Evolutionary conservation across 108 stramenopile species (phyloP).

Genomic region (Mediolabrus comicus): DNA sequence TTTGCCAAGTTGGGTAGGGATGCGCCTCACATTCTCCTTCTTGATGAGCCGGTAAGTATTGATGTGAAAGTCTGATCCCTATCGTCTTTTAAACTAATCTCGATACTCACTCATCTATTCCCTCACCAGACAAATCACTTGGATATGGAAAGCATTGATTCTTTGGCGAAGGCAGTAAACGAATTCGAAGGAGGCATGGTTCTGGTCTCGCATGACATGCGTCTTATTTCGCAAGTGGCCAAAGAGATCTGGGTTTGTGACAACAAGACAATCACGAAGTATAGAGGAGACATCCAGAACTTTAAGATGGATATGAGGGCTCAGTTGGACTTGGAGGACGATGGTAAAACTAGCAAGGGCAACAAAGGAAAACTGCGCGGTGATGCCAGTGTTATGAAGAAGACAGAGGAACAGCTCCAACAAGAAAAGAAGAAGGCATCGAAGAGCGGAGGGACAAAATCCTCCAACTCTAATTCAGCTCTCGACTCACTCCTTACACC

Average conservation of each 20-base stretch:
- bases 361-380: conserved; percentile 61
- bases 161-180: conserved; percentile 96
- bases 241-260: conserved; percentile 99
- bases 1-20: conserved; percentile 95
- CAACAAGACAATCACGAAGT: conserved; percentile 84
- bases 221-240: conserved; percentile 95
- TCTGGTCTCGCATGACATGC: conserved; percentile 98
- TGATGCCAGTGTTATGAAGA: conserved; percentile 74
- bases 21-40: conserved; percentile 92
- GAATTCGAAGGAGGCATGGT: conserved; percentile 96
- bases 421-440: conserved; percentile 28
- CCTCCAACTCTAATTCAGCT: conserved; percentile 6
- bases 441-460: conserved; percentile 11
- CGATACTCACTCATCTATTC: conserved; percentile 12
- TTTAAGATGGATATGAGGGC: conserved; percentile 93
- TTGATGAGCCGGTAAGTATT: conserved; percentile 75
- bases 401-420: conserved; percentile 46
- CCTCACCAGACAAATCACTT: conserved; percentile 74
- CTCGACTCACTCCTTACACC: conserved; percentile 19
- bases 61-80: neutral
- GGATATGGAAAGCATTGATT: conserved; percentile 97
- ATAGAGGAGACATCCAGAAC: conserved; percentile 87
- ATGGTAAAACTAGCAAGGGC: conserved; percentile 11
- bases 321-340: conserved; percentile 70
- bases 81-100: neutral